Conservation (phyloP, 192 early-diverging fungal genomes). For the Radiomyces spectabilis region DNA sequence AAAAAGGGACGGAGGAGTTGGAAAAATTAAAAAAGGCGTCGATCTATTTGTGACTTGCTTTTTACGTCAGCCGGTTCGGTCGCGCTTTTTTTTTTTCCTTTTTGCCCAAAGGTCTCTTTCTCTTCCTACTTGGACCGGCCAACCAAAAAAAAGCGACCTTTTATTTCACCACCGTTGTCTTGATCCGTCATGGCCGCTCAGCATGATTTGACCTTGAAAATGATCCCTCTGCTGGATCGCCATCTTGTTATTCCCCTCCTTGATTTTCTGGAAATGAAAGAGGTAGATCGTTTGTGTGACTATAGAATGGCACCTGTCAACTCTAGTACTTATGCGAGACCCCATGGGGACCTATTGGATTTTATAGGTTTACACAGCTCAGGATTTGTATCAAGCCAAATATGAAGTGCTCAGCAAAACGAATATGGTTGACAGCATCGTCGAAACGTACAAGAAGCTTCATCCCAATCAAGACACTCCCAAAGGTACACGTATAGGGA, state of each 20-base stretch:
- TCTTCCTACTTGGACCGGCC: conserved; percentile 81
- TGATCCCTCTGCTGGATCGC: conserved; percentile 86
- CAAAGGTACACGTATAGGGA: conserved; percentile 40
- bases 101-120: conserved; percentile 87
- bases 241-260: conserved; percentile 90
- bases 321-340: no score
- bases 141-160: not conserved
- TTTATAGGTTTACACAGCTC: conserved; percentile 67
- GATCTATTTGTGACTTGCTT: no score
- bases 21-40: no score
- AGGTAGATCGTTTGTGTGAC: conserved; percentile 35
- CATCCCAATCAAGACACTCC: conserved; percentile 68
- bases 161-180: not conserved
- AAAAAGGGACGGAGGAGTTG: no score
- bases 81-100: no score
- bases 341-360: no score
- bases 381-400: conserved; percentile 78
- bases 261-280: conserved; percentile 77
- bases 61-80: no score
- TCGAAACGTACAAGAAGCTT: conserved; percentile 77
- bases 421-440: conserved; percentile 93
- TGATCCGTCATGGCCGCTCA: conserved; percentile 40
- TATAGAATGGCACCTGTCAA: no score
- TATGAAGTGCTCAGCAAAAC: conserved; percentile 82
- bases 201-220: conserved; percentile 72